Evolutionary conservation across 371 early-diverging fungal species (phyloP).

Genomic region (Parasitella parasitica): DNA sequence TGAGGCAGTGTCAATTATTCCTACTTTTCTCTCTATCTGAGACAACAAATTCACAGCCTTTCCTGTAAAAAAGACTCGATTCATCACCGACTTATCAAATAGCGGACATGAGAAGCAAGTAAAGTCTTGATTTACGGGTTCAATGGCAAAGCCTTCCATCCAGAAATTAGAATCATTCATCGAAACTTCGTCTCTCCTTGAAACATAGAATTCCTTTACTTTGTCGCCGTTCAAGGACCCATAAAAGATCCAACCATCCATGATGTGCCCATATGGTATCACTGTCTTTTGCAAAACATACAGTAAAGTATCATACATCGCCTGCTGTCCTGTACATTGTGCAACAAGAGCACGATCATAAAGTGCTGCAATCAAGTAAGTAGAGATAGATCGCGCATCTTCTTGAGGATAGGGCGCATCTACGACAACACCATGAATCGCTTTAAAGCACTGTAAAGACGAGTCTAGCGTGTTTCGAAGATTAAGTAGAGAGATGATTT

Average conservation of each 20-base stretch:
- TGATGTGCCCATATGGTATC: slow-evolving; percentile 29
- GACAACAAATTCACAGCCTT: slow-evolving; percentile 31
- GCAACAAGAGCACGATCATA: slow-evolving; percentile 22
- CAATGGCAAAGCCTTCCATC: slow-evolving; percentile 20
- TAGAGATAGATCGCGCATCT: slow-evolving; percentile 3
- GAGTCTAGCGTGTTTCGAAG: slow-evolving; percentile 4
- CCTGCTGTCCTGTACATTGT: slow-evolving; percentile 20
- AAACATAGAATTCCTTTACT: slow-evolving; percentile 35
- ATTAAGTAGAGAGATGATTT: slow-evolving; percentile 19
- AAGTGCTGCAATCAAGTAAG: slow-evolving; percentile 20
- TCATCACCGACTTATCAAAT: slow-evolving; percentile 21
- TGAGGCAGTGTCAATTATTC: too few relatives aligned
- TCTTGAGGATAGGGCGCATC: slow-evolving; percentile 6
- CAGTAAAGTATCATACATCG: slow-evolving; percentile 15
- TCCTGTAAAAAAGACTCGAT: slow-evolving; percentile 32
- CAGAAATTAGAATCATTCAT: slow-evolving; percentile 21
- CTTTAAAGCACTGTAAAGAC: slow-evolving; percentile 10
- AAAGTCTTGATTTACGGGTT: background rate
- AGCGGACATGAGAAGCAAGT: slow-evolving; percentile 24
- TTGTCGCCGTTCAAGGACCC: slow-evolving; percentile 31
- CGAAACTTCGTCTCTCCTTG: slow-evolving; percentile 10
- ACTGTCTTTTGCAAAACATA: slow-evolving; percentile 23
- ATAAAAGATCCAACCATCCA: slow-evolving; percentile 44
- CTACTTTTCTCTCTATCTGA: slow-evolving; percentile 15
- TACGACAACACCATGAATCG: slow-evolving; percentile 9